Percentiles rank a stretch among this genome's conserved stretches.
These are phyloP conservation scores for Amylocystis lapponica DNA, from an alignment of 768 basidiomycete genomes.

Conservation along the genomic window DNA sequence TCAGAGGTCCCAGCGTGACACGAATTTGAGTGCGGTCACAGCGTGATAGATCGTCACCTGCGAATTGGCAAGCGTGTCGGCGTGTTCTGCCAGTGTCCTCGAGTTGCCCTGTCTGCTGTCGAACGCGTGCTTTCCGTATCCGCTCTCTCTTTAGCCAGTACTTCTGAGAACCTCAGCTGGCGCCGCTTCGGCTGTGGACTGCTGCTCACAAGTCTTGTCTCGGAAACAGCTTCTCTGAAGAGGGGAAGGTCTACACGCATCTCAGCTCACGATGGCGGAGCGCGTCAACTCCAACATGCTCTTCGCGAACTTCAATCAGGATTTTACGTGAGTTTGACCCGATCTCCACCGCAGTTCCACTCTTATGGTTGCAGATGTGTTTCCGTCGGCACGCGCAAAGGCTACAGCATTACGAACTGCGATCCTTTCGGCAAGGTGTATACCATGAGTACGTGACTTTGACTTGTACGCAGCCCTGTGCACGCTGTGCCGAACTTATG, in stretches of 20 bases:
- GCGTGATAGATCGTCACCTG: too few relatives aligned
- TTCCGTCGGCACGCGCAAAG: conserved; percentile 90
- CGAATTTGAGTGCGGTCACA: too few relatives aligned
- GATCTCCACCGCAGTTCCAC: neutral
- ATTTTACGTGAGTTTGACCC: conserved; percentile 68
- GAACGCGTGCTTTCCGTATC: too few relatives aligned
- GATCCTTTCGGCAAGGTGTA: conserved; percentile 97
- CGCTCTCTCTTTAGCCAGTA: too few relatives aligned
- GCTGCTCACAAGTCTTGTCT: too few relatives aligned
- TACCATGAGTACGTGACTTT: conserved; percentile 85
- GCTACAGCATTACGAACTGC: conserved; percentile 96
- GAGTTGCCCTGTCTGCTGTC: too few relatives aligned
- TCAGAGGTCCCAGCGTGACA: too few relatives aligned
- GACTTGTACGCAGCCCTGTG: neutral
- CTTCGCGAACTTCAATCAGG: conserved; percentile 96
- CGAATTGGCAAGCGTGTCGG: too few relatives aligned
- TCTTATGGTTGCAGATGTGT: conserved; percentile 54
- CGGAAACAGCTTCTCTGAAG: too few relatives aligned
- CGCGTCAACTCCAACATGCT: conserved; percentile 50
- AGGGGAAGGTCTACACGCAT: conserved; percentile 1
- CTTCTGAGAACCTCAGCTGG: too few relatives aligned
- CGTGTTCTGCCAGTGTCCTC: too few relatives aligned
- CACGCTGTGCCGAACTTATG: neutral
- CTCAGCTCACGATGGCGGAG: conserved; percentile 27
- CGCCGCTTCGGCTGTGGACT: too few relatives aligned